Evolutionary conservation across 257 asterid genomes (phyloP), one percentile per base, ranked within the genome.

Genomic region (Lycium ferocissimum): DNA sequence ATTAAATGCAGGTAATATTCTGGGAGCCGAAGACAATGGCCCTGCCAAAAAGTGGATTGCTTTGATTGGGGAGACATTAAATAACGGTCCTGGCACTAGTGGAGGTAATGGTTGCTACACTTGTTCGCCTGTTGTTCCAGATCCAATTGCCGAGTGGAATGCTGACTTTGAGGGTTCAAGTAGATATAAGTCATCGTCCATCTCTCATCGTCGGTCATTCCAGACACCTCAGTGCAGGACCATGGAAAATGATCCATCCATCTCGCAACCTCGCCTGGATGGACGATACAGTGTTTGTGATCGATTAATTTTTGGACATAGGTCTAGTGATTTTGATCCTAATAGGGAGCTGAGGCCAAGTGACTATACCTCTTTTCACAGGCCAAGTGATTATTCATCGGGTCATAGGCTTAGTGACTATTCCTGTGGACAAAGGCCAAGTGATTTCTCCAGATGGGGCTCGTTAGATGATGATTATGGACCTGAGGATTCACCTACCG

Each of bases 81-180:
- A 92, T 90, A 89, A 86, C 67, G 89, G 93, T 59, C 99, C 98
- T 2, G 99, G 96, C 38, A 92, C 89, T 38, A 90, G 90, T 86
- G 92, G 86, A 38, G 79, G 81, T 57, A 51, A 76, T 76, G 87
- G 86, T 72, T 93, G 87, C 57, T 89, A 87, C 40, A 89, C 93
- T 3, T 98, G 97, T 56, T 94, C 98, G 49, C 97, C 97, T 0
- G 88, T 93, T 47, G 88, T 93, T 47, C 95, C 97, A 17, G 88
- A 95, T 71, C 98, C 98, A 33, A 91, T 94, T 22, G 91, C 89
- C 11, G 99, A 95, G 87, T 88, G 93, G 26, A 95, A 95, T 15
- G 97, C 94, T 56, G 98, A 95, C 85, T 95, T 96, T 78, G 99
- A 95, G 87, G 94, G 98, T 26, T 86, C 92, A n/a, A 88, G 86